Conservation (phyloP, 2,329 filamentous ascomycete genomes). For the Domatiomyces catenatus region DNA sequence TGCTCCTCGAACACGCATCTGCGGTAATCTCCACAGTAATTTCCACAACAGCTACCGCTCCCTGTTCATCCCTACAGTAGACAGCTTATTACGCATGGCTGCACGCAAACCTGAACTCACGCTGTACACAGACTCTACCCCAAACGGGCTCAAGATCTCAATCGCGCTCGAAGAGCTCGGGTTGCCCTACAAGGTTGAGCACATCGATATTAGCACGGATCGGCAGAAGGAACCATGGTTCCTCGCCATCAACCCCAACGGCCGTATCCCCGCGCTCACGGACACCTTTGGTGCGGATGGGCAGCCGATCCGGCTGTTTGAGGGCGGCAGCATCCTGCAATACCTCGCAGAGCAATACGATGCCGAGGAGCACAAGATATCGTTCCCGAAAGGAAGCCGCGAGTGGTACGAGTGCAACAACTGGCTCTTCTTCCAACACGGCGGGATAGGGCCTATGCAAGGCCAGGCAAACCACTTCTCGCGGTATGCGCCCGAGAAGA, state of each 20-base stretch:
- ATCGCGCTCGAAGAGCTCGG: constrained; percentile 76
- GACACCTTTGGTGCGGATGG: constrained; percentile 45
- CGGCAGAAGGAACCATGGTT: constrained; percentile 79
- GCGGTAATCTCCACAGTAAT: neutral
- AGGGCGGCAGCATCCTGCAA: constrained; percentile 69
- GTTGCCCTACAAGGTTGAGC: constrained; percentile 23
- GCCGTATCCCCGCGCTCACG: constrained; percentile 51
- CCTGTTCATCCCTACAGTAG: neutral
- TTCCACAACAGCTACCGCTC: neutral
- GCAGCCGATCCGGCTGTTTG: constrained; percentile 59
- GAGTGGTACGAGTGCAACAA: constrained; percentile 69
- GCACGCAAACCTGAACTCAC: constrained; percentile 37
- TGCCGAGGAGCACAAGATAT: constrained; percentile 66
- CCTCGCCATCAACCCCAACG: constrained; percentile 82
- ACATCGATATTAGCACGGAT: constrained; percentile 42
- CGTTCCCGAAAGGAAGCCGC: constrained; percentile 54
- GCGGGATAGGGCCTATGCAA: constrained; percentile 60
- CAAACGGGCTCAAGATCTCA: constrained; percentile 80
- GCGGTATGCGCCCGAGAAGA: constrained; percentile 67
- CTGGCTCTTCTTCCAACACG: constrained; percentile 64
- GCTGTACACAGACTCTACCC: constrained; percentile 68
- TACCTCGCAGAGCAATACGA: constrained; percentile 76
- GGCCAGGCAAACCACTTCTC: constrained; percentile 72
- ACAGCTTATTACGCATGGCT: neutral
- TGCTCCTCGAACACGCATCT: neutral